A percentile compares a stretch with the other conserved stretches of the same genome.
Conservation (phyloP, 2,329 filamentous ascomycete species). For the Zelopaecilomyces penicillatus region DNA sequence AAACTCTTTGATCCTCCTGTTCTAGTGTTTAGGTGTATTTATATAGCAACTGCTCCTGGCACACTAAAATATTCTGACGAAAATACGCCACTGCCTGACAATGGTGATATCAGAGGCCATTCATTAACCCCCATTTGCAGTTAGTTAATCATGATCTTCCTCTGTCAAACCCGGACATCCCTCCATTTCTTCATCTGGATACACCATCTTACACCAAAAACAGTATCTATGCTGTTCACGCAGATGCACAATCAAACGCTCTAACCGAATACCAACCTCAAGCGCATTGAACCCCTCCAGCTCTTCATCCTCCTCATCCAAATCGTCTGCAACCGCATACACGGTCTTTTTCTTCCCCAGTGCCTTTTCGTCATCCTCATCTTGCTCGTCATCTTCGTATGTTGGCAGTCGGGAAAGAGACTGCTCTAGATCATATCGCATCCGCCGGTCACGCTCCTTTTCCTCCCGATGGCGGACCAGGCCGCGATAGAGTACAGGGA, state of each 20-base stretch:
- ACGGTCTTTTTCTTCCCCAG: slow-evolving; percentile 49
- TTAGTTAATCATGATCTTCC: slow-evolving; percentile 59
- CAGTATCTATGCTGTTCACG: slow-evolving; percentile 71
- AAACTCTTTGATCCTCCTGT: no score
- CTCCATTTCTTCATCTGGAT: slow-evolving; percentile 66
- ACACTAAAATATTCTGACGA: no score
- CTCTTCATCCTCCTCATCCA: slow-evolving; percentile 73
- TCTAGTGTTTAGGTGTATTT: no score
- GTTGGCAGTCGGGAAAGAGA: slow-evolving; percentile 54
- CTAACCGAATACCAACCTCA: slow-evolving; percentile 56
- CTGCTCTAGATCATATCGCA: slow-evolving; percentile 58
- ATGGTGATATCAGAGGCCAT: no score
- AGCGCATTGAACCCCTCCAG: slow-evolving; percentile 71
- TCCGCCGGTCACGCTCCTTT: slow-evolving; percentile 57
- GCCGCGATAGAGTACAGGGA: slow-evolving; percentile 74
- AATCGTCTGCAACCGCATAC: slow-evolving; percentile 55
- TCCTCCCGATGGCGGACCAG: slow-evolving; percentile 62
- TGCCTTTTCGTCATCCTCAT: slow-evolving; percentile 63
- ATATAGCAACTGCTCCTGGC: no score
- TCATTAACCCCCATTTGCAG: no score
- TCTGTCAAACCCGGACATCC: slow-evolving; percentile 83
- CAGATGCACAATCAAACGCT: slow-evolving; percentile 58
- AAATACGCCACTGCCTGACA: no score
- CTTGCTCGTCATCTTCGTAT: slow-evolving; percentile 62
- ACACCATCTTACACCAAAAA: slow-evolving; percentile 90